Evolutionary conservation across 495 filamentous ascomycete species (phyloP).

Genomic region (Xylaria nigripes): DNA sequence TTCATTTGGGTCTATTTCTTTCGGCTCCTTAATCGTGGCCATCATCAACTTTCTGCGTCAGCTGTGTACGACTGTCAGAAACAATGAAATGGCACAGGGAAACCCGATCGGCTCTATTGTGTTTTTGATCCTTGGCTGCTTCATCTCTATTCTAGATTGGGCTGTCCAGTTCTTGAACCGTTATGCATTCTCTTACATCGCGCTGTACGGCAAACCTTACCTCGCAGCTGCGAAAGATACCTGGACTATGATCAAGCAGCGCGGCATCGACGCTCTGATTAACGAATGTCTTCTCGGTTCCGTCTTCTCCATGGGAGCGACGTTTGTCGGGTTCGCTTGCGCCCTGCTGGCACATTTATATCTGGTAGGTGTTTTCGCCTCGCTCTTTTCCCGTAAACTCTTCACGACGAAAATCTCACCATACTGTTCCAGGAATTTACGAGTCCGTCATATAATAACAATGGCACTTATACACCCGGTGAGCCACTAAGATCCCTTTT

Average conservation of each 20-base stretch:
- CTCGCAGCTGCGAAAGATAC: slow-evolving; percentile 80
- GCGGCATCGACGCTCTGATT: slow-evolving; percentile 80
- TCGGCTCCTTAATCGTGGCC: slow-evolving; percentile 80
- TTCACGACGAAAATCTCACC: background rate
- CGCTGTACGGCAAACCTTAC: slow-evolving; percentile 82
- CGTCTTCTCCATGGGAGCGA: slow-evolving; percentile 79
- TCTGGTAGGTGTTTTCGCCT: slow-evolving; percentile 45
- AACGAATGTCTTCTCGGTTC: slow-evolving; percentile 88
- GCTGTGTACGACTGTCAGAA: slow-evolving; percentile 62
- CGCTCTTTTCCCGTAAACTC: background rate
- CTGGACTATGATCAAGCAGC: slow-evolving; percentile 83
- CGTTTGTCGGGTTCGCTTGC: slow-evolving; percentile 75
- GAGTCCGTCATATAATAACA: slow-evolving; percentile 63
- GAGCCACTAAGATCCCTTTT: slow-evolving; percentile 2
- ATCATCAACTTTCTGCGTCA: slow-evolving; percentile 78
- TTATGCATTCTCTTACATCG: slow-evolving; percentile 89
- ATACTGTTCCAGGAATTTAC: slow-evolving; percentile 39
- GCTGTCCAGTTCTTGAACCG: slow-evolving; percentile 68
- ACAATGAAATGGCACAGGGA: slow-evolving; percentile 54
- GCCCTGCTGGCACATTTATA: slow-evolving; percentile 78
- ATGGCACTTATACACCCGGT: slow-evolving; percentile 46
- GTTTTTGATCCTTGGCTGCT: slow-evolving; percentile 63
- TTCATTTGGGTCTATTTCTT: slow-evolving; percentile 81
- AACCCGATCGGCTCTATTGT: slow-evolving; percentile 58
- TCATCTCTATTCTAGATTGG: slow-evolving; percentile 78